These are phyloP conservation scores for Botrytis cinerea DNA, from an alignment of 2,329 filamentous ascomycete species.

Conservation along the genomic window DNA sequence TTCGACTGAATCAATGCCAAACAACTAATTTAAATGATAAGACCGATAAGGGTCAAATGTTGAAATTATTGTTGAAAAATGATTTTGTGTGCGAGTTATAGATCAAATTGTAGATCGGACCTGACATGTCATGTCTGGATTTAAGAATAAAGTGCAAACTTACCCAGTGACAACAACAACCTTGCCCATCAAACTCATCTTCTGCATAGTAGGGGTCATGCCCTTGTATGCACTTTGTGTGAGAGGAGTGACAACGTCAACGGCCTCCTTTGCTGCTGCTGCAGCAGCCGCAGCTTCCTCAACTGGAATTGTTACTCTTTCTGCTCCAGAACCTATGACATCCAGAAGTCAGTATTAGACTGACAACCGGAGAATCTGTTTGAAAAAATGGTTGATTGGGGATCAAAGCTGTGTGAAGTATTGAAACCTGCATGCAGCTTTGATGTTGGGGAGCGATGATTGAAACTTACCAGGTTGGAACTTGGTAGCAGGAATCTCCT, in stretches of 20 bases:
- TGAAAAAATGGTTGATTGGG: not conserved
- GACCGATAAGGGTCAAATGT: not conserved
- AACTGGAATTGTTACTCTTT: slow-evolving; percentile 36
- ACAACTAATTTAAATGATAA: slow-evolving; percentile 3
- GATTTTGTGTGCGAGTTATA: not conserved
- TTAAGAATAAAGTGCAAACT: slow-evolving; percentile 36
- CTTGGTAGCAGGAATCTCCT: slow-evolving; percentile 33
- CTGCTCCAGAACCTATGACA: slow-evolving; percentile 22
- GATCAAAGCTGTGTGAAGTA: no score
- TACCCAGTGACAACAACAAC: slow-evolving; percentile 73
- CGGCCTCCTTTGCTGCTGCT: slow-evolving; percentile 18
- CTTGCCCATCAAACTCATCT: slow-evolving; percentile 69
- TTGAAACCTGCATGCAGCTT: not conserved
- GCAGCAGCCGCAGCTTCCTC: slow-evolving; percentile 28
- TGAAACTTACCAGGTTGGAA: slow-evolving; percentile 18
- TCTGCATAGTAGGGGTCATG: slow-evolving; percentile 66
- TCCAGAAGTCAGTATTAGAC: slow-evolving; percentile 3
- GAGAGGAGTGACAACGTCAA: slow-evolving; percentile 47
- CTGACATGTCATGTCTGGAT: not conserved
- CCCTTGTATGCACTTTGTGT: slow-evolving; percentile 54
- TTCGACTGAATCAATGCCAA: not conserved
- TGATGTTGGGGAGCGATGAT: not conserved
- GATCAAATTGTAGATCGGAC: not conserved
- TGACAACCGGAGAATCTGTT: not conserved
- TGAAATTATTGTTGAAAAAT: not conserved